These are phyloP conservation scores for Chimonanthus praecox DNA, from an alignment of 164 flowering plant genomes.

Conservation along the genomic window DNA sequence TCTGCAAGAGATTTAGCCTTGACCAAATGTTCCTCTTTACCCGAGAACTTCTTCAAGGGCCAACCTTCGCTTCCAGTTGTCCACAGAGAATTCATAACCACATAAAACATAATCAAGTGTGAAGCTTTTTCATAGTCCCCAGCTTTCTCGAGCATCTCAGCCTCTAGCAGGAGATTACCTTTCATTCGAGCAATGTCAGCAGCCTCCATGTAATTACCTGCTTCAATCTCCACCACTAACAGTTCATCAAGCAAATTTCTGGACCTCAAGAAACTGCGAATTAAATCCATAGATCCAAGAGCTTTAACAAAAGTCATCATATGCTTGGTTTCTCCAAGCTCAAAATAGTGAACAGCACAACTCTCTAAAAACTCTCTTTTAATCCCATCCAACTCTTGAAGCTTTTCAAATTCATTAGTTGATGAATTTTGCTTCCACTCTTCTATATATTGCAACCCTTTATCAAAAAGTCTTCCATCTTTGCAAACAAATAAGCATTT, in stretches of 20 bases:
- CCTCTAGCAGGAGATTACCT: conserved; percentile 43
- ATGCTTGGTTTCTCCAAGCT: conserved; percentile 22
- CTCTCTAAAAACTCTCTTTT: conserved; percentile 40
- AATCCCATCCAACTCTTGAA: conserved; percentile 21
- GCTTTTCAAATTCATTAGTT: conserved; percentile 2
- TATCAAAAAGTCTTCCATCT: conserved; percentile 37
- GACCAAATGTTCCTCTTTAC: conserved; percentile 34
- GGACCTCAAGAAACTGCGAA: conserved; percentile 30
- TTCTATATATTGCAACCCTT: conserved; percentile 40
- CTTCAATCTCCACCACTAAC: conserved; percentile 40
- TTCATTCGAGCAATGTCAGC: conserved; percentile 37
- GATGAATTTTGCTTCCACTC: conserved; percentile 34
- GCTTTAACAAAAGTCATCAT: conserved; percentile 48
- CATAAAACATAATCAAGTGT: conserved; percentile 29
- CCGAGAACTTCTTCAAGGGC: conserved; percentile 42
- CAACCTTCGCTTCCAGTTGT: conserved; percentile 41
- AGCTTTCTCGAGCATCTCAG: conserved; percentile 53
- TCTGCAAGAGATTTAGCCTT: conserved; percentile 38
- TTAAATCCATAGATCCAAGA: conserved; percentile 29
- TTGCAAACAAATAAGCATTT: conserved; percentile 41
- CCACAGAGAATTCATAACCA: conserved; percentile 46
- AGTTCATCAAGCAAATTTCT: conserved; percentile 44
- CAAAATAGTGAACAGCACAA: conserved; percentile 40
- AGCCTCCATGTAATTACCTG: conserved; percentile 49
- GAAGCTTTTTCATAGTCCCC: conserved; percentile 40